Conservation (phyloP, 345 rosid species). For the Gossypium turneri region DNA sequence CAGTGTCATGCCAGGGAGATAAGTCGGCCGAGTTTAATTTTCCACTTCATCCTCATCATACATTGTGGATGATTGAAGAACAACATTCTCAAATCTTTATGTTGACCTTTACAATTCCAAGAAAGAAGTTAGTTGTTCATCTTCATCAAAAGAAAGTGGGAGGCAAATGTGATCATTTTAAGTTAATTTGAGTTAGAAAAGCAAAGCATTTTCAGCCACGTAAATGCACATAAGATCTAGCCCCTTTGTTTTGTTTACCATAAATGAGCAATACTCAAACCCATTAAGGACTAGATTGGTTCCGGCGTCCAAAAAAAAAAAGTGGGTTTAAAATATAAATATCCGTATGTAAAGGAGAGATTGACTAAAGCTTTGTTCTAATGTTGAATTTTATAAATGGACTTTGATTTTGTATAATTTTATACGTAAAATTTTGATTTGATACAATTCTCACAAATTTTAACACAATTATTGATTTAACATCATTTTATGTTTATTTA, state of each 20-base stretch:
- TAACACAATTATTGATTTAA: no score
- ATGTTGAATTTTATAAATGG: fast-evolving
- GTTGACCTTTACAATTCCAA: background rate
- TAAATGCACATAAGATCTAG: background rate
- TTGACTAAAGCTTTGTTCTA: no score
- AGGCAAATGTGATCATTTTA: background rate
- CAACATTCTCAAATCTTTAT: background rate
- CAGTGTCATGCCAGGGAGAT: background rate
- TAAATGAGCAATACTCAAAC: background rate
- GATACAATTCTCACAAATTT: no score
- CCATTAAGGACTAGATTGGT: no score
- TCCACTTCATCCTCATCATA: background rate
- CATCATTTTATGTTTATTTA: no score
- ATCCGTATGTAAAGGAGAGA: no score
- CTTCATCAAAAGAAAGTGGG: background rate
- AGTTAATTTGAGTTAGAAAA: background rate
- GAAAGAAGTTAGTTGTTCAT: background rate
- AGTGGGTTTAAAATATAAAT: no score
- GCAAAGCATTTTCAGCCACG: background rate
- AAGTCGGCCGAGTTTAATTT: background rate
- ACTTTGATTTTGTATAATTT: no score
- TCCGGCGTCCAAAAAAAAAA: no score
- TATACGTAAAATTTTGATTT: no score
- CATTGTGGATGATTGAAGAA: background rate
- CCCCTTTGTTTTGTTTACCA: background rate